Base-by-base conservation (phyloP, 768 basidiomycete genomes). In the Pleurotus salmoneostramineus region DNA sequence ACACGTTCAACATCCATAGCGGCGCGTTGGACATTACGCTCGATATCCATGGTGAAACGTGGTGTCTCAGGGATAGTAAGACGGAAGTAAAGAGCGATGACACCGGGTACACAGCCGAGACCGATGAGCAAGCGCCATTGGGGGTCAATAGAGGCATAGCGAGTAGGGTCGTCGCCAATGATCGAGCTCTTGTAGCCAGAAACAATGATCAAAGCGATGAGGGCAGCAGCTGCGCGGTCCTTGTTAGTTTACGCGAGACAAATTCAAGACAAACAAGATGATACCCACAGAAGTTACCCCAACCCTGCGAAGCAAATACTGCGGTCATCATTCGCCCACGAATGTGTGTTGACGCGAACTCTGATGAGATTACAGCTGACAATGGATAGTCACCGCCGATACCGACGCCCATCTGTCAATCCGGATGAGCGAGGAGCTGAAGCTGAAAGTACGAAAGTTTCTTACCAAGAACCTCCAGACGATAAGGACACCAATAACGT, bases 41-140 rank as follows among this genome's bases (percentile, higher is more conserved):
- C 91, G 59, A 95, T 83, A 76, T 95, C 93, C 89, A 95, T 94
- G 59, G 93, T 96, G 71, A 81, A 83, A 62, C 93, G 91, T 31
- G 93, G 93, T 0, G 93, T 95, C 70, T 95, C 93, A 3, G 93
- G 91, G 65, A 95, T 94, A 27, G 93, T 94, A 35, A 95, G 81
- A 68, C 93, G 91, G 88, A 91, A 95, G 77, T 93, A 95, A 51
- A 95, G 83, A 15, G 91, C 93, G 57, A 93, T 67, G 43, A 77
- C 79, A 56, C 84, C 93, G 35, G 93, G 94, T 50, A 96, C 76
- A 57, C 87, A 89, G 46, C 93, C 93, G 37, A 95, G 77, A 65
- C 47, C 44, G 69, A 96, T 93, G 66, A 95, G 80, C 50, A 95
- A 73, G 64, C 93, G 88, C 93, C 93, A 95, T 68, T 84, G 81